Conservation (phyloP, 148 eudicot genomes). For the Amaranthus cruentus region DNA sequence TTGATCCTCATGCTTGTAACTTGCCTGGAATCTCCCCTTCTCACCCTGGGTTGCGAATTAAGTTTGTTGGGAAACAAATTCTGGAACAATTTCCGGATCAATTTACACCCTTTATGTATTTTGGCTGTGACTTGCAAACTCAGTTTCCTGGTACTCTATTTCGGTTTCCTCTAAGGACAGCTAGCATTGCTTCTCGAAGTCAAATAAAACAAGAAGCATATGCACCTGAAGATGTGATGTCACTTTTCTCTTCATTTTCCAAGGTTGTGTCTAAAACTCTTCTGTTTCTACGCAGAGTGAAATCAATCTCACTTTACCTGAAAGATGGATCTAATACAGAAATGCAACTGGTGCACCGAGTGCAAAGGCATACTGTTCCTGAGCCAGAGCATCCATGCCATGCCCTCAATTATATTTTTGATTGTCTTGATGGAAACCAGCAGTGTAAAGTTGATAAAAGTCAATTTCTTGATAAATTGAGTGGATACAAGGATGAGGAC, state of each 20-base stretch:
- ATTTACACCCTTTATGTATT: slow-evolving; percentile 87
- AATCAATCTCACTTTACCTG: slow-evolving; percentile 73
- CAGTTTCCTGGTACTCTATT: slow-evolving; percentile 94
- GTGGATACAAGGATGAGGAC: slow-evolving; percentile 43
- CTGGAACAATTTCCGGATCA: slow-evolving; percentile 99
- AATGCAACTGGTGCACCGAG: slow-evolving; percentile 82
- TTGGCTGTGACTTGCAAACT: slow-evolving; percentile 88
- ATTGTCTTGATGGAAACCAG: slow-evolving; percentile 49
- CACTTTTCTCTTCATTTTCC: slow-evolving; percentile 88
- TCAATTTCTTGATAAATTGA: slow-evolving; percentile 64
- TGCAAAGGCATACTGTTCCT: slow-evolving; percentile 43
- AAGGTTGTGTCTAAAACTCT: slow-evolving; percentile 85
- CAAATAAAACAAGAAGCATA: slow-evolving; percentile 89
- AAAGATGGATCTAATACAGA: slow-evolving; percentile 72
- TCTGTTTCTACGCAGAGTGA: slow-evolving; percentile 82
- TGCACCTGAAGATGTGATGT: slow-evolving; percentile 78
- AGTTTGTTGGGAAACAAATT: slow-evolving; percentile 76
- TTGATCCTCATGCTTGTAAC: slow-evolving; percentile 96
- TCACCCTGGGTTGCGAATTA: slow-evolving; percentile 94
- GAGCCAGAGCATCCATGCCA: slow-evolving; percentile 59
- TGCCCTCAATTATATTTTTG: slow-evolving; percentile 52
- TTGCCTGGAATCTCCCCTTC: slow-evolving; percentile 97
- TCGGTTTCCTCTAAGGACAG: slow-evolving; percentile 86
- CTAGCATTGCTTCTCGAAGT: slow-evolving; percentile 74
- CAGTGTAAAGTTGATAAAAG: slow-evolving; percentile 48